Evolutionary conservation across 345 rosid genomes (phyloP).

Genomic region (Populus ilicifolia): DNA sequence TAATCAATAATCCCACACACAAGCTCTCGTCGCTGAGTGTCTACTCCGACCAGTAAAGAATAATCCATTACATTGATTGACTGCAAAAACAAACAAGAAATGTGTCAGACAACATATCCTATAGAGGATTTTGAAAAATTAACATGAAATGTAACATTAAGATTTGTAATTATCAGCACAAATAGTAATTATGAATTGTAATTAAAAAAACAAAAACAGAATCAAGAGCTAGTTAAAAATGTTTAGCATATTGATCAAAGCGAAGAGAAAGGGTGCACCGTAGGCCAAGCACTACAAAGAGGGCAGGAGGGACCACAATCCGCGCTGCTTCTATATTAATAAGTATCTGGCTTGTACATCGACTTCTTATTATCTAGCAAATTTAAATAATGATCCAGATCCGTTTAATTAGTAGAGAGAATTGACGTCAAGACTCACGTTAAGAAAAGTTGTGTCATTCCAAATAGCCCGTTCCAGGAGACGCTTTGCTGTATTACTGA

Average conservation of each 20-base stretch:
- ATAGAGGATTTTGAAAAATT: neutral
- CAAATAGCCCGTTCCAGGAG: constrained; percentile 78
- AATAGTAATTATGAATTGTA: neutral
- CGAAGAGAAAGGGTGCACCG: neutral
- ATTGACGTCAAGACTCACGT: constrained; percentile 46
- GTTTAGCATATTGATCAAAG: neutral
- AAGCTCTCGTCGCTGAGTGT: constrained; percentile 55
- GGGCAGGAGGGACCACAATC: neutral
- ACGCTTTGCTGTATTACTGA: constrained; percentile 71
- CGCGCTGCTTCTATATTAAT: neutral
- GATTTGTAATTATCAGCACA: neutral
- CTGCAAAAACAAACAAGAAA: constrained; percentile 37
- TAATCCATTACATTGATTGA: constrained; percentile 94
- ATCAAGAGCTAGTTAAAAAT: neutral
- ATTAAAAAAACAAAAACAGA: neutral
- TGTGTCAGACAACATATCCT: neutral
- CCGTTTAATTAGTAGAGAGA: neutral
- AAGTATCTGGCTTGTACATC: neutral
- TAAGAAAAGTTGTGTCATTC: constrained; percentile 89
- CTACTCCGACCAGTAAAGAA: constrained; percentile 88
- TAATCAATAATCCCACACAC: constrained; percentile 97
- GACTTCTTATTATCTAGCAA: neutral
- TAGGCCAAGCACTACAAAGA: neutral
- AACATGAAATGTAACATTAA: neutral
- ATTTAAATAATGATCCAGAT: neutral